These are phyloP conservation scores for Ogataea trehaloabstinens DNA, from an alignment of 805 yeast genomes.

Conservation along the genomic window DNA sequence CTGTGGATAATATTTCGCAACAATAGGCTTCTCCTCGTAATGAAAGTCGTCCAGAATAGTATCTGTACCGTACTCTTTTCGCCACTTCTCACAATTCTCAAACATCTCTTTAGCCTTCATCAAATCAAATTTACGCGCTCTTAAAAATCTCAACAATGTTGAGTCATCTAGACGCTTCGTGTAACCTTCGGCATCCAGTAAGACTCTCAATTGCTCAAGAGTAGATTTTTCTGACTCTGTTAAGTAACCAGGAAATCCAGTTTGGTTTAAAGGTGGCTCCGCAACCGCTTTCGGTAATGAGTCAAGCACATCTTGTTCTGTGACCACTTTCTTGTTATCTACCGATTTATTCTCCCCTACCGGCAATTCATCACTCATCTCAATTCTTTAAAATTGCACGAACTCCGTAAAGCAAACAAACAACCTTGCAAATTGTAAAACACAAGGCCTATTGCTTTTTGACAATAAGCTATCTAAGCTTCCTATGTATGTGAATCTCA, in stretches of 20 bases:
- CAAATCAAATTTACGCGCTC: constrained; percentile 94
- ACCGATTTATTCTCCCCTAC: not conserved
- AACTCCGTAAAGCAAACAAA: no score
- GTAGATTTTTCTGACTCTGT: constrained; percentile 64
- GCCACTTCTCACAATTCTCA: constrained; percentile 86
- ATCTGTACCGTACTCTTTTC: constrained; percentile 81
- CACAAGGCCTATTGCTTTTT: no score
- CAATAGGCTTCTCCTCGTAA: constrained; percentile 88
- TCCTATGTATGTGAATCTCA: no score
- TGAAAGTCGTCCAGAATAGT: constrained; percentile 84
- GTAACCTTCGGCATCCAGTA: constrained; percentile 63
- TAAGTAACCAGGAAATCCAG: constrained; percentile 82
- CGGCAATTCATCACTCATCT: not conserved
- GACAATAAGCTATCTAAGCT: no score
- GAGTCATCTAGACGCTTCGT: constrained; percentile 85
- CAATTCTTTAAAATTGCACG: no score
- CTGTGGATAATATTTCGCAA: constrained; percentile 90
- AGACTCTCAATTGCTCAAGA: constrained; percentile 55
- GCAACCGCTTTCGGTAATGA: constrained; percentile 46
- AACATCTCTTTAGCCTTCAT: constrained; percentile 79
- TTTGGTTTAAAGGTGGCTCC: constrained; percentile 47
- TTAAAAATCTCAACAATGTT: constrained; percentile 74
- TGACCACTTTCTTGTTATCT: constrained; percentile 9
- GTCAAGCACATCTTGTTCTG: constrained; percentile 28
- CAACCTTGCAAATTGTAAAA: no score